Conservation (phyloP, 225 moss, liverwort and hornwort genomes). For the Polytrichum commune region DNA sequence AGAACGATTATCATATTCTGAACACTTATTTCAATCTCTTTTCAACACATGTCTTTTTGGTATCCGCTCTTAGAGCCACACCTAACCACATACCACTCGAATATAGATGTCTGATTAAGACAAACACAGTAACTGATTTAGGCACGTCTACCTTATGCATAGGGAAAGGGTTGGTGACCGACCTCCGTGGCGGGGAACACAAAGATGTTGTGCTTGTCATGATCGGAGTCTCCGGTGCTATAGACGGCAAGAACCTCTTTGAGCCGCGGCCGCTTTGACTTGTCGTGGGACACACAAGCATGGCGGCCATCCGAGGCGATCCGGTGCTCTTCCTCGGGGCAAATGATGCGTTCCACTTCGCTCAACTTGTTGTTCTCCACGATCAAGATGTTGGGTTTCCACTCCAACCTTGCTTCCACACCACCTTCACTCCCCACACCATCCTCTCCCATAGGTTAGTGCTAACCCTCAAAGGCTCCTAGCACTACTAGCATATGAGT, state of each 20-base stretch:
- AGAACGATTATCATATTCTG: no score
- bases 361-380: slow-evolving; percentile 35
- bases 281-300: slow-evolving; percentile 10
- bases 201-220: slow-evolving; percentile 56
- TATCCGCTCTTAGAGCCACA: no score
- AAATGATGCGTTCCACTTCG: slow-evolving; percentile 36
- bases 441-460: no score
- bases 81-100: no score
- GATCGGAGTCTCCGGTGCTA: slow-evolving; percentile 38
- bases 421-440: no score
- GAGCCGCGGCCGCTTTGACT: slow-evolving; percentile 36
- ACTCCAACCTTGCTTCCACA: slow-evolving; percentile 3
- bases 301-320: slow-evolving; percentile 36
- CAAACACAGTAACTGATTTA: no score
- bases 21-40: no score
- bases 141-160: neutral
- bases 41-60: no score
- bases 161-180: no score
- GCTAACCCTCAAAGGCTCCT: no score
- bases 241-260: slow-evolving; percentile 72
- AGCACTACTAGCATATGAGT: no score
- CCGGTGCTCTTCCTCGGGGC: slow-evolving; percentile 38
- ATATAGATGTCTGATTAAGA: no score
- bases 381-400: slow-evolving; percentile 44
- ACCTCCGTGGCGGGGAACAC: slow-evolving; percentile 68